Evolutionary conservation across 2,329 filamentous ascomycete genomes (phyloP).

Genomic region (Alternaria consortialis): DNA sequence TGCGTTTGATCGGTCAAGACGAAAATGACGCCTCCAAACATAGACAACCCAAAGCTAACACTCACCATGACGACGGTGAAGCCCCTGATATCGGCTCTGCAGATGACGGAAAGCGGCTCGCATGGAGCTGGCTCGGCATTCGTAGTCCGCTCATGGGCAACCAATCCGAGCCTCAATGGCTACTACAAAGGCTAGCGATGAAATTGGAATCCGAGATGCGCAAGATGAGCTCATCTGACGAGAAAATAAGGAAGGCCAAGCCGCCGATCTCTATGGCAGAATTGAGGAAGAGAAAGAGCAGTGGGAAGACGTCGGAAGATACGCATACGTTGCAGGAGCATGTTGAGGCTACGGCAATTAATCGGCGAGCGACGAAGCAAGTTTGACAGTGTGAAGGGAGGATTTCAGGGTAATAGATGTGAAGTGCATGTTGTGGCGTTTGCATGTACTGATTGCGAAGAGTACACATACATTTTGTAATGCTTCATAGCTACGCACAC

Average conservation of each 20-base stretch:
- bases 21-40: conserved; percentile 53
- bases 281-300: conserved; percentile 17
- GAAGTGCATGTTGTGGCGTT: background rate
- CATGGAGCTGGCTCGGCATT: conserved; percentile 79
- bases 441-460: background rate
- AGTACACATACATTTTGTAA: background rate
- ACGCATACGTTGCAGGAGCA: conserved; percentile 18
- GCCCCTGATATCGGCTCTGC: conserved; percentile 44
- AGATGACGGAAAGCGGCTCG: conserved; percentile 58
- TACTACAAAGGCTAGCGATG: conserved; percentile 70
- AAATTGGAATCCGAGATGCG: conserved; percentile 59
- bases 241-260: conserved; percentile 25
- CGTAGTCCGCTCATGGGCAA: conserved; percentile 74
- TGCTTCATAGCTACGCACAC: background rate
- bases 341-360: conserved; percentile 19
- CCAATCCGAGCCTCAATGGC: conserved; percentile 76
- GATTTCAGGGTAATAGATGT: background rate
- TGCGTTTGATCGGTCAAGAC: conserved; percentile 50
- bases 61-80: conserved; percentile 29
- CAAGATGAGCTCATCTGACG: conserved; percentile 35
- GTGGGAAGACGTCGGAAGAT: conserved; percentile 7
- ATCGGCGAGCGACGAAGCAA: conserved; percentile 9
- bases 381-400: conserved; percentile 7
- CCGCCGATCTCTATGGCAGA: conserved; percentile 49
- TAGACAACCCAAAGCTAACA: conserved; percentile 36